Percentiles rank a stretch among this genome's conserved stretches.
These are phyloP conservation scores for Xylaria sp. DNA, from an alignment of 2,329 filamentous ascomycete species.

Conservation along the genomic window DNA sequence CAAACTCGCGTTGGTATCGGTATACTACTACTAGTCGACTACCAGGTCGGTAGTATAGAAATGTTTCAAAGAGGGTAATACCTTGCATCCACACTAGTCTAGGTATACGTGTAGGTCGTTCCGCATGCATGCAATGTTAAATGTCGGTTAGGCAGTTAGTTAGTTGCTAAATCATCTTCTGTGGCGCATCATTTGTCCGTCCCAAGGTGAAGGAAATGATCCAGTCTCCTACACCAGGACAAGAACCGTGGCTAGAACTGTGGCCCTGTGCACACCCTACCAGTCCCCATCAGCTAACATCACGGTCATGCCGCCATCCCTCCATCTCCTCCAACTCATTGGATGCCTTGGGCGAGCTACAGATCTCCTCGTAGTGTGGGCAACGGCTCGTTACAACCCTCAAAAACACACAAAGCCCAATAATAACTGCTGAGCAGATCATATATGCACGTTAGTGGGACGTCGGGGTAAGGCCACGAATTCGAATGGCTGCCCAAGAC, in stretches of 20 bases:
- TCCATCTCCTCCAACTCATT: slow-evolving; percentile 18
- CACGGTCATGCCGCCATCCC: background rate
- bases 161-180: slow-evolving; percentile 6
- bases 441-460: slow-evolving; percentile 19
- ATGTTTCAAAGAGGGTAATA: background rate
- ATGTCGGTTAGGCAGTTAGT: background rate
- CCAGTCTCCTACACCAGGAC: too few relatives aligned
- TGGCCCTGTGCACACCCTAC: slow-evolving; percentile 30
- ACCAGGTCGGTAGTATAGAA: background rate
- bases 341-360: slow-evolving; percentile 20
- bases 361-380: background rate
- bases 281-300: slow-evolving; percentile 11
- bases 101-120: too few relatives aligned
- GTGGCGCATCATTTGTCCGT: slow-evolving; percentile 1
- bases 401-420: slow-evolving; percentile 12
- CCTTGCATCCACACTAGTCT: background rate
- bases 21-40: background rate
- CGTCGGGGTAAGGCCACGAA: slow-evolving; percentile 19
- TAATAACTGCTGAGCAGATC: slow-evolving; percentile 22
- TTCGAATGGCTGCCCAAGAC: slow-evolving; percentile 7
- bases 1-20: background rate
- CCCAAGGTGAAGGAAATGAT: background rate
- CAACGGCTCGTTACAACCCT: slow-evolving; percentile 8
- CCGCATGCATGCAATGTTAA: background rate
- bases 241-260: slow-evolving; percentile 15